Conservation (phyloP, 306 rosid genomes). For the Casuarina cunninghamiana region DNA sequence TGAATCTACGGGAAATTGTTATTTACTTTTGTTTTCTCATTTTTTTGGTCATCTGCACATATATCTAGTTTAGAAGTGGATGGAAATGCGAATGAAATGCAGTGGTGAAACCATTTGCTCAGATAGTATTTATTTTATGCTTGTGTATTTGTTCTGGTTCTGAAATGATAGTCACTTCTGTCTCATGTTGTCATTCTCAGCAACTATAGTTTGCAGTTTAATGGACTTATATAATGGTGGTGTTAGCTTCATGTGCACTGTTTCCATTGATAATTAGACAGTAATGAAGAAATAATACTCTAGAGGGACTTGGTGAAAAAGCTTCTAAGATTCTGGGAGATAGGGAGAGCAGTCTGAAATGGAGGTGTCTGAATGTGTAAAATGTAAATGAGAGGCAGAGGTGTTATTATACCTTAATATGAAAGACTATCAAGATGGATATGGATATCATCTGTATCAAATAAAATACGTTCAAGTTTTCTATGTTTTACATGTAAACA, state of each 20-base stretch:
- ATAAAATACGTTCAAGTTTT: conserved; percentile 16
- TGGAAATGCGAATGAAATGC: background rate
- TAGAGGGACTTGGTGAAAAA: background rate
- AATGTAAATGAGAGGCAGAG: background rate
- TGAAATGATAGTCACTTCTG: background rate
- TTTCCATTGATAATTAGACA: background rate
- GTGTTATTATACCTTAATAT: background rate
- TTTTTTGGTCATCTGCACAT: background rate
- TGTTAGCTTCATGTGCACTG: background rate
- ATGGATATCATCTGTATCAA: conserved; percentile 2
- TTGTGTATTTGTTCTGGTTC: background rate
- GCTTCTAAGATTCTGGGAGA: background rate
- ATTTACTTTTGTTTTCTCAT: background rate
- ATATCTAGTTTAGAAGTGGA: background rate
- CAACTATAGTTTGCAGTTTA: background rate
- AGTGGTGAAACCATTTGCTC: background rate
- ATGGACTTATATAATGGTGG: background rate
- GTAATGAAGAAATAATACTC: background rate
- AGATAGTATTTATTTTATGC: background rate
- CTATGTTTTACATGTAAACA: conserved; percentile 5
- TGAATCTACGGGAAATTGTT: background rate
- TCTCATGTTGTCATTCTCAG: background rate
- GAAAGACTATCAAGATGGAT: background rate
- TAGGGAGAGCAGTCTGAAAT: background rate
- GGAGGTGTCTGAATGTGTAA: background rate